A percentile compares a stretch with the other conserved stretches of the same genome.
These are phyloP conservation scores for Taphrina communis DNA, from an alignment of 1,139 yeast species.

Conservation along the genomic window DNA sequence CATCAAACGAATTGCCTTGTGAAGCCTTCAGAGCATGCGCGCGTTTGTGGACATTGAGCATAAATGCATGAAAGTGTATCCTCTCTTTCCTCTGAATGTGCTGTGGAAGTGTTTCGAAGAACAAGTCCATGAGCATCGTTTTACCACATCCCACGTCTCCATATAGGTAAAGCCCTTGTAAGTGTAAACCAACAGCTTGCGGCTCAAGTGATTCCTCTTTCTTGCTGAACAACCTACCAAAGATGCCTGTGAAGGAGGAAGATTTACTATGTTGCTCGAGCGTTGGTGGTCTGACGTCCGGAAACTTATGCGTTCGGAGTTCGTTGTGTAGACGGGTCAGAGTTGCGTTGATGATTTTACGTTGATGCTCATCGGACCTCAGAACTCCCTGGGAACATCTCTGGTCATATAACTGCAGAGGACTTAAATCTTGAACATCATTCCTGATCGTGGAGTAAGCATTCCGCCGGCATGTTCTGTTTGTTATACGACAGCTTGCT, in stretches of 20 bases:
- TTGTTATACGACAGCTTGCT: background rate
- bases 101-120: slow-evolving; percentile 75
- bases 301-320: slow-evolving; percentile 27
- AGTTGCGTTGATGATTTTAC: slow-evolving; percentile 23
- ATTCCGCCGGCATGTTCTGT: background rate
- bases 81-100: slow-evolving; percentile 64
- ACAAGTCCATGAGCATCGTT: slow-evolving; percentile 96
- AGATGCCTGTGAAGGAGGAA: slow-evolving; percentile 9
- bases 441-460: background rate
- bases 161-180: slow-evolving; percentile 79
- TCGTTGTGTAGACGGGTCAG: slow-evolving; percentile 34
- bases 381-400: slow-evolving; percentile 29
- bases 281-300: slow-evolving; percentile 22
- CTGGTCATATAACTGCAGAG: slow-evolving; percentile 29
- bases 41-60: slow-evolving; percentile 91
- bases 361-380: slow-evolving; percentile 34
- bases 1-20: slow-evolving; percentile 74
- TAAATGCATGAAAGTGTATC: slow-evolving; percentile 93
- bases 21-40: slow-evolving; percentile 72
- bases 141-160: slow-evolving; percentile 99
- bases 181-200: background rate
- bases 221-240: slow-evolving; percentile 11
- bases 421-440: background rate
- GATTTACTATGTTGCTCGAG: slow-evolving; percentile 21
- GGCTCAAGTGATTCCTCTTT: slow-evolving; percentile 2